Evolutionary conservation across 139 green algal genomes (phyloP), one percentile per base, ranked within the genome.

Genomic region (Volvox africanus): DNA sequence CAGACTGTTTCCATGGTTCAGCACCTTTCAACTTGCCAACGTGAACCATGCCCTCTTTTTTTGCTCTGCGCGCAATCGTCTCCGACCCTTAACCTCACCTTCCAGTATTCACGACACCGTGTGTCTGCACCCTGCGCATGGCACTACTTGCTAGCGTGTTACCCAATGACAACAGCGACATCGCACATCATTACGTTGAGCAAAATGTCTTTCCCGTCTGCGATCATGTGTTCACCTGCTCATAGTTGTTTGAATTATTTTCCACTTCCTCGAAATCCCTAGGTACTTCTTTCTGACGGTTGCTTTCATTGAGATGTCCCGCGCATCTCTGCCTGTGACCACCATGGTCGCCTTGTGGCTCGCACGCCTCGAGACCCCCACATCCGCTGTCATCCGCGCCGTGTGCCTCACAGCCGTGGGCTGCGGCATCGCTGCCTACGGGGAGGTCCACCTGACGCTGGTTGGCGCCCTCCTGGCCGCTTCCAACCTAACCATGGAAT

Each of bases 251-350:
- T n/a, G n/a, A n/a, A n/a, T n/a, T n/a, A n/a, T n/a, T n/a, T 73
- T 73, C 65, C 65, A 30, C 65, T 11, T 12, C 5, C 65, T 73
- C 65, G 21, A 2, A 24, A 73, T 73, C 65, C 28, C 14, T 50
- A 90, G 75, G 84, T 93, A 93, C 86, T 84, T 93, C 18, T 87
- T 81, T 36, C 91, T 93, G 16, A 93, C 91, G 1, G 87, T 93
- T 11, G 91, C 91, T 0, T 93, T 93, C 71, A 93, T 93, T 28
- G 91, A 93, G 28, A 93, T 93, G 91, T 87, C 67, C 2, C 91
- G 91, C 32, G 80, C 91, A 19, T 85, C 82, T 28, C 71, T 93
- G 61, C 91, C 91, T 0, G 68, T 93, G 22, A 90, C 86, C 32
- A 88, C 86, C 28, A 93, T 93, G 91, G 3, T 92, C 1, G 86